Evolutionary conservation across 495 filamentous ascomycete species (phyloP).

Genomic region (Glutinoglossum americanum): DNA sequence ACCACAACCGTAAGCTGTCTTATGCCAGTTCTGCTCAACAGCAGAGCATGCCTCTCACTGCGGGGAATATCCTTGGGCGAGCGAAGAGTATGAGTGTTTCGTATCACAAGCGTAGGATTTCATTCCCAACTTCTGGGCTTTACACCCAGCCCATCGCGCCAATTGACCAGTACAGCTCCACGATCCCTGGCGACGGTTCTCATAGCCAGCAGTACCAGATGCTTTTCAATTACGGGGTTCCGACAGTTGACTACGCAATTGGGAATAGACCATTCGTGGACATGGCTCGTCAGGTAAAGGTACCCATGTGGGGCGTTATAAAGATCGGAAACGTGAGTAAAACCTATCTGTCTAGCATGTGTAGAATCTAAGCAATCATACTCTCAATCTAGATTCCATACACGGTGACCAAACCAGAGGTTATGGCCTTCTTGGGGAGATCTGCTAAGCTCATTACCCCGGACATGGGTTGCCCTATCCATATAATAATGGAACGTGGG

Average conservation of each 20-base stretch:
- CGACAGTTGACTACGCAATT: not conserved
- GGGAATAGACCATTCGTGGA: slow-evolving; percentile 10
- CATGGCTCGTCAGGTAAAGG: slow-evolving; percentile 5
- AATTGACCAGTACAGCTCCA: not conserved
- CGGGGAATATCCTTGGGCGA: not conserved
- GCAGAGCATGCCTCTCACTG: not conserved
- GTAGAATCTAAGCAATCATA: not conserved
- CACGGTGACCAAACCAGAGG: slow-evolving; percentile 38
- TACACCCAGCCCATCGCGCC: not conserved
- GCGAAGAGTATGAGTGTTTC: not conserved
- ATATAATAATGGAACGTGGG: slow-evolving; percentile 68
- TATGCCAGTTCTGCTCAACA: not conserved
- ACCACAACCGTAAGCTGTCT: not conserved
- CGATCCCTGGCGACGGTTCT: not conserved
- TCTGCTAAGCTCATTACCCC: slow-evolving; percentile 31
- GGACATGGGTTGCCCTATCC: slow-evolving; percentile 37
- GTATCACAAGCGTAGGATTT: not conserved
- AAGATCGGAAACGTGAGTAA: slow-evolving; percentile 18
- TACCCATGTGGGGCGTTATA: slow-evolving; percentile 16
- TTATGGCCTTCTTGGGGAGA: slow-evolving; percentile 49
- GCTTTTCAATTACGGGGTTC: not conserved
- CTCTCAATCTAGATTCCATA: slow-evolving; percentile 39
- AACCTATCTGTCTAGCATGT: not conserved
- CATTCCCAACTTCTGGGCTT: not conserved
- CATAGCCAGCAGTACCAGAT: slow-evolving; percentile 1